phyloP scores from a whole-genome alignment of 2,329 filamentous ascomycete species.

The Penicillium olsonii region DNA sequence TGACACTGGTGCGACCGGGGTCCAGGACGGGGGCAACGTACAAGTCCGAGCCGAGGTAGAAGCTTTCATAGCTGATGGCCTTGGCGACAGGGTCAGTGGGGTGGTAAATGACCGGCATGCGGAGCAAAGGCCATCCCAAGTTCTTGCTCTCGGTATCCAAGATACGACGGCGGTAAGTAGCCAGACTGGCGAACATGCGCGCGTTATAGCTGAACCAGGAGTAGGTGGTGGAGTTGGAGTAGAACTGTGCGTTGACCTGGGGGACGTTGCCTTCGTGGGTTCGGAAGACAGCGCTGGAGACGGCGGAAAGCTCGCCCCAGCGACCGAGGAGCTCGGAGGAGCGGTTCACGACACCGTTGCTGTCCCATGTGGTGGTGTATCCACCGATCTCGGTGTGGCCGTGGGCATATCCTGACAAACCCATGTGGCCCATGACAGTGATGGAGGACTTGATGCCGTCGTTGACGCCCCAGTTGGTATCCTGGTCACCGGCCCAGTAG shows the following conservation, averaged over 20 bases:
- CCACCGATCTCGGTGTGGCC: conserved; percentile 40
- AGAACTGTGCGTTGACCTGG: conserved; percentile 39
- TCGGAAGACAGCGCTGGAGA: conserved; percentile 37
- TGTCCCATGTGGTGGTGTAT: conserved; percentile 34
- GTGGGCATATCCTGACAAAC: conserved; percentile 37
- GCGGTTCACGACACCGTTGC: conserved; percentile 34
- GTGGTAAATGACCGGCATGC: conserved; percentile 28
- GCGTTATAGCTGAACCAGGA: conserved; percentile 39
- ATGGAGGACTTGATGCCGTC: conserved; percentile 40
- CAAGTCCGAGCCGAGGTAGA: conserved; percentile 23
- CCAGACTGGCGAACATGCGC: conserved; percentile 37
- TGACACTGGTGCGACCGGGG: conserved; percentile 13
- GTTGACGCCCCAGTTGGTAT: conserved; percentile 35
- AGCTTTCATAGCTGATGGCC: conserved; percentile 26
- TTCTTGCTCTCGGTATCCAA: conserved; percentile 28
- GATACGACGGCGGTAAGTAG: conserved; percentile 32
- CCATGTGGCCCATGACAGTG: conserved; percentile 39
- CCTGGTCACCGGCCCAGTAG: conserved; percentile 43
- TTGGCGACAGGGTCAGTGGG: conserved; percentile 19
- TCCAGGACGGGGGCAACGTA: conserved; percentile 27
- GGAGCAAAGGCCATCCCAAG: conserved; percentile 23
- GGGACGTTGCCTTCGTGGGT: conserved; percentile 43
- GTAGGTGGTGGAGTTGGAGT: conserved; percentile 36
- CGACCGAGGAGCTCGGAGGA: conserved; percentile 38
- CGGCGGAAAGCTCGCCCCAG: conserved; percentile 40